phyloP scores from a whole-genome alignment of 2,329 filamentous ascomycete genomes.

The Sphaceloma murrayae region DNA sequence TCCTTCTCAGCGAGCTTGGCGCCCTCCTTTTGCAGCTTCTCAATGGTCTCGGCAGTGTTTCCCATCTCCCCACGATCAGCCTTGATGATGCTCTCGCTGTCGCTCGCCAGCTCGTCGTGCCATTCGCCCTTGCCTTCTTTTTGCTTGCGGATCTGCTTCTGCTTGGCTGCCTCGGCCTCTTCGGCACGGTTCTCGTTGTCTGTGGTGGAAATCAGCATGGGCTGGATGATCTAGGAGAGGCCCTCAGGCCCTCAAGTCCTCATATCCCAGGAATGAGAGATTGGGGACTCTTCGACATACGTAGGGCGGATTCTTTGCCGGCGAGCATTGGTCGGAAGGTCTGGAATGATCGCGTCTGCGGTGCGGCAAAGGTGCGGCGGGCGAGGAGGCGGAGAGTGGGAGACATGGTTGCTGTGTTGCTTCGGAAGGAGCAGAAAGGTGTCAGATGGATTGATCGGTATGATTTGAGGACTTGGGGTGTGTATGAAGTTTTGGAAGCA shows the following conservation, averaged over 20 bases:
- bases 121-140: conserved; percentile 59
- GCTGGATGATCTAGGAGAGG: background rate
- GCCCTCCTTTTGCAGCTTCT: conserved; percentile 29
- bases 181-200: conserved; percentile 37
- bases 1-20: conserved; percentile 27
- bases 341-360: conserved; percentile 28
- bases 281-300: conserved; percentile 30
- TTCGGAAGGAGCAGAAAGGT: background rate
- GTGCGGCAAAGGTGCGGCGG: conserved; percentile 24
- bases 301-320: conserved; percentile 37
- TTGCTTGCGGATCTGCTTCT: conserved; percentile 45
- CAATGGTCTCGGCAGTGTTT: conserved; percentile 24
- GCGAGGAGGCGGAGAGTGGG: conserved; percentile 22
- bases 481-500: too few species aligned
- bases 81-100: conserved; percentile 61
- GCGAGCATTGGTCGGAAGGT: conserved; percentile 29
- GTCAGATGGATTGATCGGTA: background rate
- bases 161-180: conserved; percentile 48
- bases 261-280: too few species aligned
- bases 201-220: conserved; percentile 17
- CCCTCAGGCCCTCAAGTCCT: too few species aligned
- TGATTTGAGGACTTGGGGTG: conserved; percentile 2
- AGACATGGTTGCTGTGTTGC: conserved; percentile 17
- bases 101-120: conserved; percentile 66
- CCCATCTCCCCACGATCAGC: conserved; percentile 29